Base-by-base conservation (phyloP, 2,329 filamentous ascomycete genomes). In the Fusarium sp. region DNA sequence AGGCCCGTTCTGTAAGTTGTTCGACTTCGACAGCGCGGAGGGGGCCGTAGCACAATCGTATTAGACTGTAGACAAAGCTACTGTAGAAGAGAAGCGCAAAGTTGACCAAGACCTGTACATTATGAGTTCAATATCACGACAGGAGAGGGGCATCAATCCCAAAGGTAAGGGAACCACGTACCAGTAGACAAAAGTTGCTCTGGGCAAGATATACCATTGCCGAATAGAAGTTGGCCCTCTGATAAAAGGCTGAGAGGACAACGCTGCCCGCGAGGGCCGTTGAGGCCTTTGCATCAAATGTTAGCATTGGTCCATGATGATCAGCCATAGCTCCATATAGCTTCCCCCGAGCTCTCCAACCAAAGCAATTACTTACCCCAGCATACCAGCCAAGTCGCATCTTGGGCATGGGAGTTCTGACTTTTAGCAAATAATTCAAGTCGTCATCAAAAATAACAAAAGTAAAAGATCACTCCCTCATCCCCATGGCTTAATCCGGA, bases 161-260 rank as follows among this genome's bases (percentile, higher is more conserved):
- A 22, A 51, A 58, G 52, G 63, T 51, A 29, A 45, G 32, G 59
- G 29, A 50, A 47, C n/a, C 16, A 81, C 88, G 74, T 81, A 96
- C 93, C 89, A 98, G 92, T 56, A 98, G 85, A 79, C 95, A 98
- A 75, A 97, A 91, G 83, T 96, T 98, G 81, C 94, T 98, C 82
- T 98, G 95, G 43, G 95, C 93, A 53, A 99, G 89, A 82, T 98
- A 97, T 51, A 99, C 96, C 83, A 94, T 96, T 73, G 96, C 95
- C 58, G 95, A 97, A 84, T 99, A 99, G 86, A 98, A 99, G 83
- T 99, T 99, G 70, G 96, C 91, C 71, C 96, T 90, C 83, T 98
- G 93, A 78, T 96, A 92, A 82, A 98, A 95, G 68, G 96, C 95
- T 78, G 95, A 96, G 63, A 97, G 83, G 66, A 98, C 87, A 64